These are phyloP conservation scores for Abrus pulchellus DNA, from an alignment of 306 rosid genomes.

Conservation along the genomic window DNA sequence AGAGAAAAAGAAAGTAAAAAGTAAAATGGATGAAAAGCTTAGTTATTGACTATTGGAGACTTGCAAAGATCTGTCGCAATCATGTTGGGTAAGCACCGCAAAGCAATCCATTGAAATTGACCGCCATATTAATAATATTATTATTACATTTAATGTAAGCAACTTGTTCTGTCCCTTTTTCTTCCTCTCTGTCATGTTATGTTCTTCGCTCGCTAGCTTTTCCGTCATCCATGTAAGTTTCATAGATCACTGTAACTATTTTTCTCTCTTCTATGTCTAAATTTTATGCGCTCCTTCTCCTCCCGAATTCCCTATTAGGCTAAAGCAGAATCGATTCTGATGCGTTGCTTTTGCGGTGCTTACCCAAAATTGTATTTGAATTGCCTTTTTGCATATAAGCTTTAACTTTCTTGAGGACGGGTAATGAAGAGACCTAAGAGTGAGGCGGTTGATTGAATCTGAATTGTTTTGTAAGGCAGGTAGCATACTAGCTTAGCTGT, in stretches of 20 bases:
- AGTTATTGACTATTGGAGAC: constrained; percentile 35
- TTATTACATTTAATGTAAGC: neutral
- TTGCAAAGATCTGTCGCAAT: constrained; percentile 37
- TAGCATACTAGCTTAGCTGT: neutral
- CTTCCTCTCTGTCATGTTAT: neutral
- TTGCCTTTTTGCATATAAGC: constrained; percentile 12
- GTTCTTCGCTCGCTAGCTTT: neutral
- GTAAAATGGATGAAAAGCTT: neutral
- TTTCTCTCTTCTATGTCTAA: neutral
- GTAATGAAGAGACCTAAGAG: constrained; percentile 8
- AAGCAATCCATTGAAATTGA: constrained; percentile 55
- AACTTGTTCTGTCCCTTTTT: neutral
- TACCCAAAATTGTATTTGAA: constrained; percentile 13
- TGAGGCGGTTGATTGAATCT: constrained; percentile 15
- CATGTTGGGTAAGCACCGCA: constrained; percentile 34
- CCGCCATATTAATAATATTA: constrained; percentile 30
- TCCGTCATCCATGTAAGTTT: constrained; percentile 45
- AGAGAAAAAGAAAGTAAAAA: neutral
- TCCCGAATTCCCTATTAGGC: neutral
- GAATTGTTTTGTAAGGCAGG: neutral
- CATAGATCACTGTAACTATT: neutral
- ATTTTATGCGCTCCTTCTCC: neutral
- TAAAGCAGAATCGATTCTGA: neutral
- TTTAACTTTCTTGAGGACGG: constrained; percentile 1
- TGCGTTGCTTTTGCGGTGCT: constrained; percentile 1